Conservation (phyloP, 768 basidiomycete species). For the Harrya chromipes region DNA sequence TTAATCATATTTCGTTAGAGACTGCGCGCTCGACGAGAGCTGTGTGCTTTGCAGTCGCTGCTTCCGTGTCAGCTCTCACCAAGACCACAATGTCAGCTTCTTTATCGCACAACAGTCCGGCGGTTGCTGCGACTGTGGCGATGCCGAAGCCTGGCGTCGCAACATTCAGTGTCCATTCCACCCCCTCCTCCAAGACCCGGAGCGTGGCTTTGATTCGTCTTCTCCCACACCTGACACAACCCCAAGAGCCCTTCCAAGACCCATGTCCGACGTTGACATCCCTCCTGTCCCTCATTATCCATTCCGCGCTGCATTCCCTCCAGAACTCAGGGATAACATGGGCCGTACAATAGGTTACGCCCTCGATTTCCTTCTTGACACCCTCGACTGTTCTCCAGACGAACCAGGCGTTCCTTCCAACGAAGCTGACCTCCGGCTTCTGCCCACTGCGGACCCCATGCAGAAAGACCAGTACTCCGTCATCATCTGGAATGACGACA, state of each 20-base stretch:
- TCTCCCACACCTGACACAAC: slow-evolving; percentile 33
- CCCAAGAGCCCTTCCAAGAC: slow-evolving; percentile 40
- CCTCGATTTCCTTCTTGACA: slow-evolving; percentile 80
- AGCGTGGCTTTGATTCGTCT: slow-evolving; percentile 9
- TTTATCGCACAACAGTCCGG: slow-evolving; percentile 90
- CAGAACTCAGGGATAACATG: slow-evolving; percentile 73
- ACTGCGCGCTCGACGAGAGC: slow-evolving; percentile 86
- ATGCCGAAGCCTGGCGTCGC: slow-evolving; percentile 80
- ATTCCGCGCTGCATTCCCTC: slow-evolving; percentile 52
- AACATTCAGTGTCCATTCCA: slow-evolving; percentile 72
- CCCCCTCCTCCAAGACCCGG: slow-evolving; percentile 43
- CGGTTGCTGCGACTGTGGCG: slow-evolving; percentile 95
- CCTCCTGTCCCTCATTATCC: slow-evolving; percentile 62
- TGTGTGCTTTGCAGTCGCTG: slow-evolving; percentile 89
- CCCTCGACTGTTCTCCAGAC: slow-evolving; percentile 77
- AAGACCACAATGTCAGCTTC: slow-evolving; percentile 88
- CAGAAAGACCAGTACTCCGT: slow-evolving; percentile 78
- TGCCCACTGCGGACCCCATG: slow-evolving; percentile 76
- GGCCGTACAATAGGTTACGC: slow-evolving; percentile 69
- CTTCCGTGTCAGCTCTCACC: slow-evolving; percentile 85
- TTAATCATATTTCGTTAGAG: slow-evolving; percentile 45
- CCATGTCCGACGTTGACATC: slow-evolving; percentile 45
- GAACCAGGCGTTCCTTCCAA: slow-evolving; percentile 64
- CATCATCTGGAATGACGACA: slow-evolving; percentile 95
- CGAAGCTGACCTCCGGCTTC: slow-evolving; percentile 67